These are phyloP conservation scores for Lolium rigidum DNA, from an alignment of 176 grass and related monocot species.

Conservation along the genomic window DNA sequence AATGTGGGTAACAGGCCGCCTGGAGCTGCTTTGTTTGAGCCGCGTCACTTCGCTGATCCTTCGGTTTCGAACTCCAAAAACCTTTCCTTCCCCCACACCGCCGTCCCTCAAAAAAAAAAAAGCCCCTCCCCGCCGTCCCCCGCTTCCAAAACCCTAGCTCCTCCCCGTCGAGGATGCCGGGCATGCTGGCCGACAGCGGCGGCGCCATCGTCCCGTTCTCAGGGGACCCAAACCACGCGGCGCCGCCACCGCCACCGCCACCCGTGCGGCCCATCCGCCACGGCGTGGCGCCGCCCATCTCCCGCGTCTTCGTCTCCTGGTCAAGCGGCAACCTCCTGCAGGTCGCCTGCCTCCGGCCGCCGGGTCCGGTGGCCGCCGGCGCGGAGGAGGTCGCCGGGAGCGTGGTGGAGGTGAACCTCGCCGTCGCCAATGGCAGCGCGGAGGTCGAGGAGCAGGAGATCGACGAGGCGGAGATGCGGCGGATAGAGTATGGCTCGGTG, in stretches of 20 bases:
- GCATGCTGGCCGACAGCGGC: conserved; percentile 58
- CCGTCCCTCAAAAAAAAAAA: neutral
- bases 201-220: conserved; percentile 69
- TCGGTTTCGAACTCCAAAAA: conserved; percentile 26
- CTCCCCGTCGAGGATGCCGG: conserved; percentile 62
- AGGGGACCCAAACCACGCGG: conserved; percentile 43
- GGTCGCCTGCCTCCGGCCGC: conserved; percentile 69
- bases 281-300: conserved; percentile 66
- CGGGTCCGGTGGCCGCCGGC: neutral
- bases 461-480: conserved; percentile 69
- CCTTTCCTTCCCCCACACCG: neutral
- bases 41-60: neutral
- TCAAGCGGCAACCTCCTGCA: conserved; percentile 87
- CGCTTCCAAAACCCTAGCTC: conserved; percentile 63
- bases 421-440: conserved; percentile 20
- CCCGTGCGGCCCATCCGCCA: conserved; percentile 63
- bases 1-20: neutral
- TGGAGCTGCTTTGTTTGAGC: neutral
- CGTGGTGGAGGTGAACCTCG: conserved; percentile 80
- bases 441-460: conserved; percentile 61
- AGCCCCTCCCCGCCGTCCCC: neutral
- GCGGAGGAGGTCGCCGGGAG: conserved; percentile 59
- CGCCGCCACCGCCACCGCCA: conserved; percentile 39
- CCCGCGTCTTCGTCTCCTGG: conserved; percentile 84
- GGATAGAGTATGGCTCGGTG: conserved; percentile 83